These are phyloP conservation scores for Solanum chiquidenum DNA, from an alignment of 257 asterid genomes.

Conservation along the genomic window DNA sequence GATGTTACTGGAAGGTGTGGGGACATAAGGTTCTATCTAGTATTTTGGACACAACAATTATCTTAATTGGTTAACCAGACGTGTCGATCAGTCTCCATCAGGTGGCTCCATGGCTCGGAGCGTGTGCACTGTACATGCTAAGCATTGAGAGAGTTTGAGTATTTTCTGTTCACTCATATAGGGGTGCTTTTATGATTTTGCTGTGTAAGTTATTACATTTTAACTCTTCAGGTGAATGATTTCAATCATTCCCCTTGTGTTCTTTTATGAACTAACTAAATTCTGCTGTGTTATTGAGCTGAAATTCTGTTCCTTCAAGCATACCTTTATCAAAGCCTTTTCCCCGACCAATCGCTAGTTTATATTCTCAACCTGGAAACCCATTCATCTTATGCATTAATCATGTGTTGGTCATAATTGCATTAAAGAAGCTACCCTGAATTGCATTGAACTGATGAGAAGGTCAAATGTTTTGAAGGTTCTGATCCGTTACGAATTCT, in stretches of 20 bases:
- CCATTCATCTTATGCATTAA: too few relatives aligned
- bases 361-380: too few relatives aligned
- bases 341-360: too few relatives aligned
- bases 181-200: not conserved
- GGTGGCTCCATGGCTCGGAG: not conserved
- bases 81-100: not conserved
- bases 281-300: too few relatives aligned
- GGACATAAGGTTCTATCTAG: not conserved
- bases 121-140: not conserved
- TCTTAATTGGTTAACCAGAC: not conserved
- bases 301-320: too few relatives aligned
- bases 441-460: constrained; percentile 11
- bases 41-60: not conserved
- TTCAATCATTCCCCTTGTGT: not conserved
- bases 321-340: too few relatives aligned
- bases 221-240: not conserved
- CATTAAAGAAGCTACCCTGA: too few relatives aligned
- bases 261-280: not conserved
- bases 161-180: not conserved
- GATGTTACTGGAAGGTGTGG: not conserved
- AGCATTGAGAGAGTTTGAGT: not conserved
- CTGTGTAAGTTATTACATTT: not conserved
- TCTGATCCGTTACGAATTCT: constrained; percentile 52
- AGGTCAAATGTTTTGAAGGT: constrained; percentile 7
- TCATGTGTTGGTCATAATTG: too few relatives aligned